Evolutionary conservation across 371 early-diverging fungal species (phyloP).

Genomic region (Mortierella sp.): DNA sequence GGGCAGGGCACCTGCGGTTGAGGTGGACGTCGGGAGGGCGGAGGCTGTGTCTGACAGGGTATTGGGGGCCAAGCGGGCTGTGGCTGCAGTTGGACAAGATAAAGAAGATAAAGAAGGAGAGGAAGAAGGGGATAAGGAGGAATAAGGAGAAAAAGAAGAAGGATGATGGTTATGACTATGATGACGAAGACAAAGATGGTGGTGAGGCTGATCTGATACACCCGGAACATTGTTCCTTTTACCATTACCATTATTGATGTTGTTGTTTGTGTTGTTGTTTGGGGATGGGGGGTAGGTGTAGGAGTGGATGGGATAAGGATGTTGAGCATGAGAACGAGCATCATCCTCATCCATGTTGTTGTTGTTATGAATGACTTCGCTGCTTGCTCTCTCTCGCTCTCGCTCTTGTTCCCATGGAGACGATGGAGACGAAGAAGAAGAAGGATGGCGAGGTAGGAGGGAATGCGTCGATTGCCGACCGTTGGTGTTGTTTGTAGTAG

Average conservation of each 20-base stretch:
- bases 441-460: neutral
- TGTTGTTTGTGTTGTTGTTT: neutral
- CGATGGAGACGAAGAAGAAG: neutral
- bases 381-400: neutral
- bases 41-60: neutral
- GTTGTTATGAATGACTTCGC: neutral
- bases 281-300: neutral
- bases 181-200: neutral
- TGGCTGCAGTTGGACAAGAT: neutral
- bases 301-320: neutral
- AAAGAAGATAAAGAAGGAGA: neutral
- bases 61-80: neutral
- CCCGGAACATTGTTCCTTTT: no score
- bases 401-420: neutral
- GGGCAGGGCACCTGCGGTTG: conserved; percentile 4
- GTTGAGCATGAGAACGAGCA: neutral
- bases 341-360: neutral
- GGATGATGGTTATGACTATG: neutral
- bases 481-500: neutral
- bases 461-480: neutral
- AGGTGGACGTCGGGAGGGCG: conserved; percentile 1
- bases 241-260: neutral
- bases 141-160: neutral
- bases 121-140: neutral
- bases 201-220: no score